Evolutionary conservation across 2,329 filamentous ascomycete genomes (phyloP).

Genomic region (Fusarium tanahbumbuense): DNA sequence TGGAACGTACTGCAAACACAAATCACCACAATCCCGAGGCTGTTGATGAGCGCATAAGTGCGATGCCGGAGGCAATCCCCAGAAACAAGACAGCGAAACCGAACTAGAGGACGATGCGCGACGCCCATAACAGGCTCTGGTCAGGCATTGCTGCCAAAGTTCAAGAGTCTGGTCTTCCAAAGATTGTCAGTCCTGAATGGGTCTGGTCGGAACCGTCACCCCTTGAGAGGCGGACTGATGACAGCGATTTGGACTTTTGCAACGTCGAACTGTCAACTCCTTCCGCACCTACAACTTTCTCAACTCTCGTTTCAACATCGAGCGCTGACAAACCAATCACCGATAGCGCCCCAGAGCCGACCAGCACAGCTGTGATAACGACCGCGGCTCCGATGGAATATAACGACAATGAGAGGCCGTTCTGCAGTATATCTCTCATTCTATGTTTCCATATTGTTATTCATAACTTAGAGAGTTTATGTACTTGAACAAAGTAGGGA

Average conservation of each 20-base stretch:
- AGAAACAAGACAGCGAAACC: not conserved
- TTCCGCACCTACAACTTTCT: not conserved
- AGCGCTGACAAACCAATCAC: not conserved
- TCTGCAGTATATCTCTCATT: not conserved
- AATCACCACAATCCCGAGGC: not conserved
- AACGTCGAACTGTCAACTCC: not conserved
- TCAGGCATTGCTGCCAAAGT: not conserved
- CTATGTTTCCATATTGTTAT: too few relatives aligned
- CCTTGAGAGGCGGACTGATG: not conserved
- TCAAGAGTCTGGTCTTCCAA: not conserved
- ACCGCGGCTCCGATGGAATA: not conserved
- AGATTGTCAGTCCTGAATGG: not conserved
- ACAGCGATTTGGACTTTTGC: not conserved
- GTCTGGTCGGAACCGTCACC: not conserved
- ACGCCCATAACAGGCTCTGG: not conserved
- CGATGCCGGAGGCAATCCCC: not conserved
- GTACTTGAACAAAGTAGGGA: too few relatives aligned
- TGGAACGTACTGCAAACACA: not conserved
- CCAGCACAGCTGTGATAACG: not conserved
- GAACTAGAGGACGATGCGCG: not conserved
- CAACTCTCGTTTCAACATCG: not conserved
- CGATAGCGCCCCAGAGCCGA: not conserved
- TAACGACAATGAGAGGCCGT: not conserved
- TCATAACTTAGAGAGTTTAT: too few relatives aligned
- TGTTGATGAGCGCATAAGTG: not conserved